These are phyloP conservation scores for Fennellomyces sp. DNA, from an alignment of 371 early-diverging fungal genomes.

Conservation along the genomic window DNA sequence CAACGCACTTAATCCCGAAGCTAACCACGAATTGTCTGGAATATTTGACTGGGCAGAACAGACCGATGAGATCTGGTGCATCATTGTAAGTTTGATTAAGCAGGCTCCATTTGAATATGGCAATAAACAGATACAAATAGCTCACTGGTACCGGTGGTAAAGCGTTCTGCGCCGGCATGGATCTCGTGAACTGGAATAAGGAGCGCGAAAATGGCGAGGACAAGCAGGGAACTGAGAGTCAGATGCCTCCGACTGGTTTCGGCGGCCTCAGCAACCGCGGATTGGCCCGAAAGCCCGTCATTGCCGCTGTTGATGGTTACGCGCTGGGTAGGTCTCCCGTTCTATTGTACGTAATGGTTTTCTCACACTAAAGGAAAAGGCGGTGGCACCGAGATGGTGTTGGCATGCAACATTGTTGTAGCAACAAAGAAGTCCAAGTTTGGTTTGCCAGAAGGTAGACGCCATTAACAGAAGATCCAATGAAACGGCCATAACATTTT, in stretches of 20 bases:
- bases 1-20: slow-evolving; percentile 46
- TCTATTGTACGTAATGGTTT: neutral
- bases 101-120: too few species aligned
- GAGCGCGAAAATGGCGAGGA: slow-evolving; percentile 9
- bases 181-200: slow-evolving; percentile 41
- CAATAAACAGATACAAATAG: too few species aligned
- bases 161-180: slow-evolving; percentile 55
- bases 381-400: slow-evolving; percentile 51
- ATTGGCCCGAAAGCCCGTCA: slow-evolving; percentile 45
- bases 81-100: slow-evolving; percentile 38
- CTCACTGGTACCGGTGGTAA: slow-evolving; percentile 52
- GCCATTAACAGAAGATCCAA: too few species aligned
- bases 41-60: slow-evolving; percentile 51
- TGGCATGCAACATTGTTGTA: slow-evolving; percentile 51
- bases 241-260: slow-evolving; percentile 44
- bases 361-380: slow-evolving; percentile 21
- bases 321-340: slow-evolving; percentile 38
- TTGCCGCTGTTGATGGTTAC: slow-evolving; percentile 57
- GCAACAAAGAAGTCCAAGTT: slow-evolving; percentile 48
- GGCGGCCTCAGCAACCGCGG: slow-evolving; percentile 49
- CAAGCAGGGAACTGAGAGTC: neutral
- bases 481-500: neutral
- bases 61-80: slow-evolving; percentile 45
- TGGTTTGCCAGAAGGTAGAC: slow-evolving; percentile 46
- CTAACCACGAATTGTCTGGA: slow-evolving; percentile 41